Base-by-base conservation (phyloP, 75 land plant species). In the Picea sitchensis region DNA sequence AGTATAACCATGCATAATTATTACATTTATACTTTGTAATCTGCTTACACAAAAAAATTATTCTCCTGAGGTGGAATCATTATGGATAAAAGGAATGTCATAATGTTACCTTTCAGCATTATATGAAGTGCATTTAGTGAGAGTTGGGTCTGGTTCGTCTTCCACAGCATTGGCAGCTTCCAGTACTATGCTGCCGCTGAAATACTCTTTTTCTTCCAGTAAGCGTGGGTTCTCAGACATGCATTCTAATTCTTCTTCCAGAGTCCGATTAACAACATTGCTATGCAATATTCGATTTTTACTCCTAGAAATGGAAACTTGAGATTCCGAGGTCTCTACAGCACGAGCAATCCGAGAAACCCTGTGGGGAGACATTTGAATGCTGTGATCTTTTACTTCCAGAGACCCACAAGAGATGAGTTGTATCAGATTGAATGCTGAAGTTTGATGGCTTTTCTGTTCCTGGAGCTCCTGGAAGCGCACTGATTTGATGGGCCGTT, bases 131-230 rank as follows among this genome's bases (percentile, higher is more conserved):
- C 91, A 91, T 77, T 74, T 88, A 83, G 84, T 91, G 32, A 91
- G 72, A 7, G 59, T 59, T 6, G 92, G 84, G 61, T 86, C 82
- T 32, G 57, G 30, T 14, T 23, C 77, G 9, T 58, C 57, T 23
- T 72, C 44, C 4, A 57, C 67, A 59, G 79, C 77, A 5, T 58
- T 59, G 76, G 81, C 80, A 1, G 80, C 44, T 78, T 87, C 89
- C 2, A 26, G 26, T 26, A 87, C 87, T 31, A 91, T 87, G 77
- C 91, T 91, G 76, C 93, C 93, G 67, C 93, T 91, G 78, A 91
- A 91, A 54, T 86, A 91, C 93, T 87, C 89, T 77, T 85, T 91
- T 34, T 91, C 93, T 67, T 83, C 87, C 79, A 13, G 76, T 80
- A 85, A n/a, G 72, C 64, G 57, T 5, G 88, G 90, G 60, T 91